These are phyloP conservation scores for Hypoxylon rubiginosum DNA, from an alignment of 2,329 filamentous ascomycete genomes.

Conservation along the genomic window DNA sequence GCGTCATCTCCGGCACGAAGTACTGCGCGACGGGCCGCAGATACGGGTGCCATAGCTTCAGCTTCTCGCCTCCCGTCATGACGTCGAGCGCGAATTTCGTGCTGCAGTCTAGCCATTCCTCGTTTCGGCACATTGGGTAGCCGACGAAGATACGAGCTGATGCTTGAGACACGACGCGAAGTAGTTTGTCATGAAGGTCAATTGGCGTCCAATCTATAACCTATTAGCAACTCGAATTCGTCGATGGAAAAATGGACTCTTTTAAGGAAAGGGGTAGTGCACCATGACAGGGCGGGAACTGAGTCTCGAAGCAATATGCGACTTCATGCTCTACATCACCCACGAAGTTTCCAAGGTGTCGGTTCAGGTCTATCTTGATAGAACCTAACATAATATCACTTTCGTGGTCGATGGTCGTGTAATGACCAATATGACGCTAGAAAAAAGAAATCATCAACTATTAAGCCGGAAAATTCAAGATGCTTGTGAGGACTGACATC, in stretches of 20 bases:
- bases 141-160: constrained; percentile 50
- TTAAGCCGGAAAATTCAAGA: neutral
- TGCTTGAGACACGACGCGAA: constrained; percentile 48
- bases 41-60: constrained; percentile 50
- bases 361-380: constrained; percentile 50
- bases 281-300: constrained; percentile 48
- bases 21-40: constrained; percentile 47
- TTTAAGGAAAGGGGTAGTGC: neutral
- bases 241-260: neutral
- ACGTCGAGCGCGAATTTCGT: constrained; percentile 48
- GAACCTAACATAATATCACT: constrained; percentile 49
- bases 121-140: constrained; percentile 48
- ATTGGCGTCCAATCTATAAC: constrained; percentile 48
- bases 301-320: constrained; percentile 46
- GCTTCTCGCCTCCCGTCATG: constrained; percentile 48
- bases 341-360: constrained; percentile 48
- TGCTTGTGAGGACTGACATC: constrained; percentile 41
- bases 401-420: constrained; percentile 50
- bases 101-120: constrained; percentile 48
- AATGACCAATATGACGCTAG: constrained; percentile 48
- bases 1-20: constrained; percentile 47
- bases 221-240: constrained; percentile 14
- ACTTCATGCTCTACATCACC: constrained; percentile 47
- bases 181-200: constrained; percentile 47
- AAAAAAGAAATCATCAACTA: constrained; percentile 11